These are phyloP conservation scores for Aspergillus tubingensis DNA, from an alignment of 2,329 filamentous ascomycete species.

Conservation along the genomic window DNA sequence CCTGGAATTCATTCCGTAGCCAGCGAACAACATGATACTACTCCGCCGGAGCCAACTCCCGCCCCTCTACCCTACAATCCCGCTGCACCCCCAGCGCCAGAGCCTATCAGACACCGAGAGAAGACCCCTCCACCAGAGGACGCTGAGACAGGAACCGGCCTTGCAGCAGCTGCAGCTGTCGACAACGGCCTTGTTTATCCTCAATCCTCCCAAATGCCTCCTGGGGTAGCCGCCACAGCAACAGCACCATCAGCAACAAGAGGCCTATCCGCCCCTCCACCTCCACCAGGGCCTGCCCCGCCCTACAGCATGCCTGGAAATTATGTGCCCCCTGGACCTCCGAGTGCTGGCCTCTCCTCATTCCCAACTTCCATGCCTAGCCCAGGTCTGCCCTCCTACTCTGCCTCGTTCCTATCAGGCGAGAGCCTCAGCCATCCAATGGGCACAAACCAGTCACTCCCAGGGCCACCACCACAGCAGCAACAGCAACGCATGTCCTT, in stretches of 20 bases:
- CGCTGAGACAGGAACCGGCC: constrained; percentile 50
- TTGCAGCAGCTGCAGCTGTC: constrained; percentile 44
- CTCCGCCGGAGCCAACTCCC: constrained; percentile 32
- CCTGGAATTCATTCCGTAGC: constrained; percentile 15
- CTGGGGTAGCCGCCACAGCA: constrained; percentile 10
- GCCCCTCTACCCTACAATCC: constrained; percentile 65
- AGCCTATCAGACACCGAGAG: constrained; percentile 65
- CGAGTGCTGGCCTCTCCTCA: constrained; percentile 35
- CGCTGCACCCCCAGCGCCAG: constrained; percentile 65
- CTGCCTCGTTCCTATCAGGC: constrained; percentile 24
- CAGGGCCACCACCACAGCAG: neutral
- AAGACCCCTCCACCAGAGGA: constrained; percentile 66
- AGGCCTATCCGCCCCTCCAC: constrained; percentile 18
- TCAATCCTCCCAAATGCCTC: constrained; percentile 29
- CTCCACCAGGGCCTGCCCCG: constrained; percentile 24
- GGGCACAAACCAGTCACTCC: neutral
- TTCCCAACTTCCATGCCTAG: constrained; percentile 31
- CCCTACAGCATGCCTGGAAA: constrained; percentile 28
- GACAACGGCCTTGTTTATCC: constrained; percentile 40
- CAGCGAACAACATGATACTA: constrained; percentile 30
- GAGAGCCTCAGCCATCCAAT: constrained; percentile 9
- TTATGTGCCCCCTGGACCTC: constrained; percentile 38
- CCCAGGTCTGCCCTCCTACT: constrained; percentile 32
- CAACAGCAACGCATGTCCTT: constrained; percentile 23
- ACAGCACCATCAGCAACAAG: neutral